Evolutionary conservation across 768 basidiomycete genomes (phyloP), one percentile per base, ranked within the genome.

Genomic region (Coprinopsis cinerea): DNA sequence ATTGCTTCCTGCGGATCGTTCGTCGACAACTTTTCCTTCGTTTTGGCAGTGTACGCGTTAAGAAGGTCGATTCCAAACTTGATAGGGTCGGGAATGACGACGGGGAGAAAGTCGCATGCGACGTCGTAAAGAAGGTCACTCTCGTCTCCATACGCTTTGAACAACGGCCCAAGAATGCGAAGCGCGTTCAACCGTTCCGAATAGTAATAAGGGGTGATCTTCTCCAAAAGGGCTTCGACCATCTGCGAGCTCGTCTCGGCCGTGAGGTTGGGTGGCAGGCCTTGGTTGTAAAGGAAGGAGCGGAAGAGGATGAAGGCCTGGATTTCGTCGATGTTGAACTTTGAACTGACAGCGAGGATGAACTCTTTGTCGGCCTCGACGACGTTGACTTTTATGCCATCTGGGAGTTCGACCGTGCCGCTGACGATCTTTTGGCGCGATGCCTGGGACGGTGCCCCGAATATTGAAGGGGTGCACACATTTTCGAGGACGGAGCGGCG

Each of bases 201-300:
- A 55, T 82, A 81, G 64, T 88, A 89, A 76, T 90, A 92, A 4
- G 83, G 79, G 0, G 84, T 85, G 57, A 95, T 81, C 23, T 80
- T 78, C 48, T 82, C 78, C 24, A 90, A 64, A 14, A 88, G 69
- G 54, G 83, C 81, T 26, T 78, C 75, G 9, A 74, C 70, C 57
- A 83, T 65, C 5, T 67, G 69, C 5, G 62, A 63, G 10, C 60
- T 59, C 17, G 79, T 70, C 34, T 55, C 56, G 24, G 55, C 50
- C 27, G 54, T 47, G 17, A 53, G 44, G 22, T 32, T 65, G 10
- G 77, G 61, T 9, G 83, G 82, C 6, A 88, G 69, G 3, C 86
- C 87, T 61, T 84, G 78, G 61, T 91, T 86, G 67, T 85, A 85
- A 7, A 88, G 69, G 59, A 88, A 93, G 0, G 87, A 83, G 11